Evolutionary conservation across 2,329 filamentous ascomycete genomes (phyloP).

Genomic region (Monascus ruber): DNA sequence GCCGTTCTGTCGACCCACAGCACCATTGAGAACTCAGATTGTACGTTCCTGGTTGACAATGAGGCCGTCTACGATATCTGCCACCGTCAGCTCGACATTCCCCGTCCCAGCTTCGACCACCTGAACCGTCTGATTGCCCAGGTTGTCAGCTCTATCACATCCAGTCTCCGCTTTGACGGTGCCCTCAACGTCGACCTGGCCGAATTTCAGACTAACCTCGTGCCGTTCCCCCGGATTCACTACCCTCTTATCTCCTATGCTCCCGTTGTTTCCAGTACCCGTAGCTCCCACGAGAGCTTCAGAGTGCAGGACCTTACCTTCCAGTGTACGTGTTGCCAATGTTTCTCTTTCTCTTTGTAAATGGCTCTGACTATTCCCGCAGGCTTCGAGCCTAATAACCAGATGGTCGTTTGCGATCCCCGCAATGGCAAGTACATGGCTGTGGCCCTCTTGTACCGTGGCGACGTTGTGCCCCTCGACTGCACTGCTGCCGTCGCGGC

Average conservation of each 20-base stretch:
- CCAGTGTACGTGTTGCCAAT: slow-evolving; percentile 40
- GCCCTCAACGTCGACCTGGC: slow-evolving; percentile 57
- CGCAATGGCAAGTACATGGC: slow-evolving; percentile 60
- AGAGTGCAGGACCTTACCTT: slow-evolving; percentile 64
- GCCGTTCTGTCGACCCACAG: slow-evolving; percentile 45
- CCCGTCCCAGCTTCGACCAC: slow-evolving; percentile 53
- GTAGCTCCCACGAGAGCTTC: slow-evolving; percentile 79
- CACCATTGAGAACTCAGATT: slow-evolving; percentile 58
- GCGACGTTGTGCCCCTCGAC: slow-evolving; percentile 54
- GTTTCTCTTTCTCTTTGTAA: background rate
- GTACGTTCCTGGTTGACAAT: slow-evolving; percentile 58
- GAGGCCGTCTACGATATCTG: slow-evolving; percentile 60
- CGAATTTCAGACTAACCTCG: slow-evolving; percentile 60
- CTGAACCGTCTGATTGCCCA: slow-evolving; percentile 57
- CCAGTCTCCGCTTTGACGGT: slow-evolving; percentile 53
- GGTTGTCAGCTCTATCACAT: slow-evolving; percentile 57
- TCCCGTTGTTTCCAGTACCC: slow-evolving; percentile 54
- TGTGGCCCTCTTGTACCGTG: slow-evolving; percentile 54
- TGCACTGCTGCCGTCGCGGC: slow-evolving; percentile 47
- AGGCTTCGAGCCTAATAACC: slow-evolving; percentile 57
- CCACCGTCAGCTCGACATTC: slow-evolving; percentile 52
- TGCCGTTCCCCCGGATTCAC: slow-evolving; percentile 57
- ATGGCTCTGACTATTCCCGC: slow-evolving; percentile 1
- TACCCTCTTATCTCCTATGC: slow-evolving; percentile 57
- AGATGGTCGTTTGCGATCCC: slow-evolving; percentile 59